Percentiles rank a stretch among this genome's conserved stretches.
phyloP scores from a whole-genome alignment of 352 stramenopile species.

The Thalassiosira mediterranea region DNA sequence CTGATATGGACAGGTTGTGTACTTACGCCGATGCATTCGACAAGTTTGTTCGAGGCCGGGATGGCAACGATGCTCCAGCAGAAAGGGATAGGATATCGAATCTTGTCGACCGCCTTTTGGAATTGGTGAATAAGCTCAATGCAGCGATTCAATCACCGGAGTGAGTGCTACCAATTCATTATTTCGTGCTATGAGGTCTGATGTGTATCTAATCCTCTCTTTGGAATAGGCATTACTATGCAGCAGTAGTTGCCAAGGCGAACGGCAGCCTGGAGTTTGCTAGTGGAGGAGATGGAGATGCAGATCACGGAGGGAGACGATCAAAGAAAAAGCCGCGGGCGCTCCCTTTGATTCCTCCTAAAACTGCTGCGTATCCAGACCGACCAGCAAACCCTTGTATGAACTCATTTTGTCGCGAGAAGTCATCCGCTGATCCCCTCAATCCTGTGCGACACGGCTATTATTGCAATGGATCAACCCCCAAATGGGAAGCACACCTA shows the following conservation, averaged over 20 bases:
- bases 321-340: constrained; percentile 29
- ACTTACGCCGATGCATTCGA: constrained; percentile 32
- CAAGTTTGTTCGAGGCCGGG: constrained; percentile 28
- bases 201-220: too few species aligned
- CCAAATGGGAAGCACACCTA: constrained; percentile 63
- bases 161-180: too few species aligned
- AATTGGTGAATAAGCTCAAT: constrained; percentile 43
- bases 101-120: constrained; percentile 36
- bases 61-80: constrained; percentile 24
- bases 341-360: constrained; percentile 48
- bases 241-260: constrained; percentile 47
- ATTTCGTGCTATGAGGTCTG: too few species aligned
- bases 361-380: constrained; percentile 37
- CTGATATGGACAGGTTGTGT: constrained; percentile 30
- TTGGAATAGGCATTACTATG: constrained; percentile 77
- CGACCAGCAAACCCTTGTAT: constrained; percentile 43
- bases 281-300: constrained; percentile 36
- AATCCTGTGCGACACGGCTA: constrained; percentile 56
- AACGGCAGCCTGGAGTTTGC: constrained; percentile 76
- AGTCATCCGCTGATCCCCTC: constrained; percentile 24
- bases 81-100: constrained; percentile 43
- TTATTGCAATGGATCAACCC: constrained; percentile 55
- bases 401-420: constrained; percentile 35
- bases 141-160: constrained; percentile 40
- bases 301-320: constrained; percentile 13